Conservation (phyloP, 2,329 filamentous ascomycete genomes). For the Westerdykella sp. region DNA sequence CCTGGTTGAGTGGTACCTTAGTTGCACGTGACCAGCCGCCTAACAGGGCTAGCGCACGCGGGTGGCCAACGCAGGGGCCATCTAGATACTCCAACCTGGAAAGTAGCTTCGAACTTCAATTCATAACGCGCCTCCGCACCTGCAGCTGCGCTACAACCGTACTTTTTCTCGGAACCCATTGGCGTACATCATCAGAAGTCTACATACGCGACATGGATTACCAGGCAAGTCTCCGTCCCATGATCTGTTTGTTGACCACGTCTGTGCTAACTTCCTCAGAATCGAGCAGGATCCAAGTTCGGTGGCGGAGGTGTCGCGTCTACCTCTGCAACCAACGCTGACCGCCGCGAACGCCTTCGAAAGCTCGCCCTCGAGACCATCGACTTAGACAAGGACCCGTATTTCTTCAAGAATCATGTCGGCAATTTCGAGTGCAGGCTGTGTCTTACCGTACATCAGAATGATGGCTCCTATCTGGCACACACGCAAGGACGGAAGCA, state of each 20-base stretch:
- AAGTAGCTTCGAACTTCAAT: too few relatives aligned
- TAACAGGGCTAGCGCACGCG: too few relatives aligned
- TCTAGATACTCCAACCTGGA: too few relatives aligned
- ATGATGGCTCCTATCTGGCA: slow-evolving; percentile 96
- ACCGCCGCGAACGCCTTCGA: slow-evolving; percentile 92
- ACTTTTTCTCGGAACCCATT: too few relatives aligned
- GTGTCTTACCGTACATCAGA: slow-evolving; percentile 95
- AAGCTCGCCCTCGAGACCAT: slow-evolving; percentile 98
- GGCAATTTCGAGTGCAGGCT: slow-evolving; percentile 97
- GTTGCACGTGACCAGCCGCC: too few relatives aligned
- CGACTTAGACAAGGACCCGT: slow-evolving; percentile 98
- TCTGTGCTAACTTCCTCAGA: slow-evolving; percentile 46
- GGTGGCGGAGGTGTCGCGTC: slow-evolving; percentile 96
- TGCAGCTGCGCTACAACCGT: too few relatives aligned
- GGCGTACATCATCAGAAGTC: too few relatives aligned
- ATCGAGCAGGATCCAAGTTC: slow-evolving; percentile 95
- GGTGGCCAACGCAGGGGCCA: too few relatives aligned
- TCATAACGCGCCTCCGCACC: too few relatives aligned
- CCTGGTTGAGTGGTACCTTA: too few relatives aligned
- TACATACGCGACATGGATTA: slow-evolving; percentile 42
- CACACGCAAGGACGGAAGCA: slow-evolving; percentile 99
- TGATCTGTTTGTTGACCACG: not conserved
- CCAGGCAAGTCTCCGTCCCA: slow-evolving; percentile 36
- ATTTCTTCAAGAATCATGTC: slow-evolving; percentile 99
- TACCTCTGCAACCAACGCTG: slow-evolving; percentile 86